Evolutionary conservation across 2,329 filamentous ascomycete genomes (phyloP).

Genomic region (Dactylonectria estremocensis): DNA sequence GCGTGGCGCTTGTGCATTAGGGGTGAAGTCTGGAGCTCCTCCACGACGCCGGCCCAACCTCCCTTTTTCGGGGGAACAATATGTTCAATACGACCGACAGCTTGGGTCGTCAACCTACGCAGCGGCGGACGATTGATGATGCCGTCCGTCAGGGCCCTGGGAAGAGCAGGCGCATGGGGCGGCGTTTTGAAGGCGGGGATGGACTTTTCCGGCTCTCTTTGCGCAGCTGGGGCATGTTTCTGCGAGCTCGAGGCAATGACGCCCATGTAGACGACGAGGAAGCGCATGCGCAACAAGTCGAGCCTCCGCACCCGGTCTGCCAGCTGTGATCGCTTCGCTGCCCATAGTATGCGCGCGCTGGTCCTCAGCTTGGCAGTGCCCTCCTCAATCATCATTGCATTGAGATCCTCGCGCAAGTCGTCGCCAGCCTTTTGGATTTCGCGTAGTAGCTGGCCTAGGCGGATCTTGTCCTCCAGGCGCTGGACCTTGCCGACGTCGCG

Average conservation of each 20-base stretch:
- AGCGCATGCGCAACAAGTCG: slow-evolving; percentile 75
- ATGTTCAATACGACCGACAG: slow-evolving; percentile 67
- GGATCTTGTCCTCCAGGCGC: slow-evolving; percentile 74
- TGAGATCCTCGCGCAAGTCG: slow-evolving; percentile 73
- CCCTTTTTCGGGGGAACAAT: slow-evolving; percentile 63
- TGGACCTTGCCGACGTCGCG: slow-evolving; percentile 70
- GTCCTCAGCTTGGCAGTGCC: slow-evolving; percentile 60
- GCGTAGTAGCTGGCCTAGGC: slow-evolving; percentile 69
- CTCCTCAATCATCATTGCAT: slow-evolving; percentile 65
- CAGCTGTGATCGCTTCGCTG: slow-evolving; percentile 66
- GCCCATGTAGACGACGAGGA: slow-evolving; percentile 76
- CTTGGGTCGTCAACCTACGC: slow-evolving; percentile 68
- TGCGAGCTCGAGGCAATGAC: slow-evolving; percentile 62
- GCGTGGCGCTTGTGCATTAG: slow-evolving; percentile 73
- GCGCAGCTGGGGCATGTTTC: slow-evolving; percentile 53
- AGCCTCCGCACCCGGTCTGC: slow-evolving; percentile 72
- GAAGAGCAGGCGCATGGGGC: slow-evolving; percentile 53
- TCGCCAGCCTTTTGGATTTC: slow-evolving; percentile 75
- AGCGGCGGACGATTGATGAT: slow-evolving; percentile 64
- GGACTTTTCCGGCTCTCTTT: slow-evolving; percentile 56
- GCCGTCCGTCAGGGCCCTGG: slow-evolving; percentile 61
- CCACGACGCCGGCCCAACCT: slow-evolving; percentile 75
- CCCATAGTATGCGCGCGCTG: slow-evolving; percentile 71
- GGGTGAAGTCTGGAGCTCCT: slow-evolving; percentile 74
- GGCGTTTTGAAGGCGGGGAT: slow-evolving; percentile 46